phyloP scores from a whole-genome alignment of 495 filamentous ascomycete genomes.

The Parathielavia appendiculata region DNA sequence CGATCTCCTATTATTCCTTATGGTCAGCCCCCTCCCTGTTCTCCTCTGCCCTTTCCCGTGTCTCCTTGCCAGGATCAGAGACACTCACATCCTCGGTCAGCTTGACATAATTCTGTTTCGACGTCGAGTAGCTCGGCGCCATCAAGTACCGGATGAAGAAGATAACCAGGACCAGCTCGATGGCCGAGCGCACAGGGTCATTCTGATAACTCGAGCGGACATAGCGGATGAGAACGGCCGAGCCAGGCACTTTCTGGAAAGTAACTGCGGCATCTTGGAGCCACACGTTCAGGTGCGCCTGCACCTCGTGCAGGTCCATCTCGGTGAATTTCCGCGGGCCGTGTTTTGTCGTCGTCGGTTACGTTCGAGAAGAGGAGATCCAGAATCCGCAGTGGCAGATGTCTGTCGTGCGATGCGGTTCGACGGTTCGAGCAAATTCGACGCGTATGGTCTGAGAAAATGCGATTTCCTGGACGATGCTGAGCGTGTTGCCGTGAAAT shows the following conservation, averaged over 20 bases:
- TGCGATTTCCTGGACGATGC: too few relatives aligned
- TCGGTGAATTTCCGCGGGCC: slow-evolving; percentile 6
- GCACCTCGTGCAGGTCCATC: slow-evolving; percentile 81
- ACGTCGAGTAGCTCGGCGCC: slow-evolving; percentile 82
- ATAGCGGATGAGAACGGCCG: slow-evolving; percentile 89
- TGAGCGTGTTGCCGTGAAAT: too few relatives aligned
- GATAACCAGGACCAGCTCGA: slow-evolving; percentile 90
- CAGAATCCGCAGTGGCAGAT: neutral
- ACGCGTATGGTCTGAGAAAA: neutral
- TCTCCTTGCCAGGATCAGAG: neutral
- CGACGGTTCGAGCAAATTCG: too few relatives aligned
- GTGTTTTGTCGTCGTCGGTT: neutral
- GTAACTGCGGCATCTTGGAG: slow-evolving; percentile 59
- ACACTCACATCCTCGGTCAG: slow-evolving; percentile 69
- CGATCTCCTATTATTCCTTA: slow-evolving; percentile 64
- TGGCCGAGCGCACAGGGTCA: slow-evolving; percentile 86
- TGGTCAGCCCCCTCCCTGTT: slow-evolving; percentile 4
- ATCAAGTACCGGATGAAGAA: slow-evolving; percentile 93
- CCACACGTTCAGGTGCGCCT: slow-evolving; percentile 61
- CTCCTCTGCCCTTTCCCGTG: neutral
- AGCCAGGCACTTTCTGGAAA: slow-evolving; percentile 88
- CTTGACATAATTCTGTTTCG: slow-evolving; percentile 78
- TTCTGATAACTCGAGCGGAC: slow-evolving; percentile 96
- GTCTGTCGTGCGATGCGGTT: too few relatives aligned
- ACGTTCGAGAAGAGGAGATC: neutral